phyloP scores from a whole-genome alignment of 2,329 filamentous ascomycete species.

The Akanthomyces dipterigenus region DNA sequence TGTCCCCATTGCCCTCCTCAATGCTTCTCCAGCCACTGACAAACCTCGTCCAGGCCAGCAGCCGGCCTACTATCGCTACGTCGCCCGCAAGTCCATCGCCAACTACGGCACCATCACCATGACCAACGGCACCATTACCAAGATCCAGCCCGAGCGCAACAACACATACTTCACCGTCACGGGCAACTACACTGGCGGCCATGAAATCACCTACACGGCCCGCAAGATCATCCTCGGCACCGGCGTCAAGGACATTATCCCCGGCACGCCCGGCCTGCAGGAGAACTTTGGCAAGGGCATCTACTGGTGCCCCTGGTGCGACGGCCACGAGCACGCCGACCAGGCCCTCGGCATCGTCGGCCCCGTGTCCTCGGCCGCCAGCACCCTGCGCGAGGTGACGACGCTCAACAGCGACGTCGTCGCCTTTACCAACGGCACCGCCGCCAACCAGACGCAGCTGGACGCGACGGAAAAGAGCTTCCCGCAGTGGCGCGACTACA shows the following conservation, averaged over 20 bases:
- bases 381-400: constrained; percentile 52
- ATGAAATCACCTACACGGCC: constrained; percentile 31
- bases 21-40: background rate
- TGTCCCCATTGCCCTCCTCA: too few species aligned
- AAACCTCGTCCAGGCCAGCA: constrained; percentile 37
- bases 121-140: constrained; percentile 45
- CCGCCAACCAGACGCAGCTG: constrained; percentile 36
- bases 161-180: constrained; percentile 26
- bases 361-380: constrained; percentile 48
- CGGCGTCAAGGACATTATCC: constrained; percentile 48
- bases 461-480: constrained; percentile 31
- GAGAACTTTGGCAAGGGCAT: constrained; percentile 54
- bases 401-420: constrained; percentile 50
- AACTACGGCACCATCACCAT: constrained; percentile 44
- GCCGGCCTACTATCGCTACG: constrained; percentile 46
- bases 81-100: constrained; percentile 45
- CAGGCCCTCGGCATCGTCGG: constrained; percentile 49
- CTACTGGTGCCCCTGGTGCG: constrained; percentile 60
- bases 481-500: constrained; percentile 42
- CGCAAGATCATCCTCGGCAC: constrained; percentile 52
- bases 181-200: constrained; percentile 14
- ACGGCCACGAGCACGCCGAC: constrained; percentile 55
- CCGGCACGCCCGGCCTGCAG: constrained; percentile 44
- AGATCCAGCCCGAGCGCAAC: constrained; percentile 31
- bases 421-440: constrained; percentile 53